Evolutionary conservation across 306 rosid species (phyloP), one percentile per base, ranked within the genome.

Genomic region (Cicer cuneatum): DNA sequence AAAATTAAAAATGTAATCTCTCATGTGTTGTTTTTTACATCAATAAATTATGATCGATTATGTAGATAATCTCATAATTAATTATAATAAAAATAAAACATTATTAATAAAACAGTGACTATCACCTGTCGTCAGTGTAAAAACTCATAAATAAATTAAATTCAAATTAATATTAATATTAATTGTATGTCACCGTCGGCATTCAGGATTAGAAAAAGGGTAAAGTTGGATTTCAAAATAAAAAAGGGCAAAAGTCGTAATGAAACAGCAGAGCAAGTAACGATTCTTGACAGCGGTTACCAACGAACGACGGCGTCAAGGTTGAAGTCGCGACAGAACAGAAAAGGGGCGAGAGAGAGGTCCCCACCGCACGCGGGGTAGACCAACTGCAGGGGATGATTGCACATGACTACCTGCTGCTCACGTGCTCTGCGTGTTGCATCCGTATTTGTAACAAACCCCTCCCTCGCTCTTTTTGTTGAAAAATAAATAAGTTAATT

Each of bases 331-430:
- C 60, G 47, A 78, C 21, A 38, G 61, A 75, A 78, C 38, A 38
- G 61, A 75, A 41, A 53, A 75, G 9, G 40, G 39, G 41, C 24
- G 14, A 39, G 40, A 29, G 41, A 41, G 24, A n/a, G 42, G 88
- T 77, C 86, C 92, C 91, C 88, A 88, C 89, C 86, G 86, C 91
- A 90, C 90, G 84, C 93, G 82, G 85, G 70, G 83, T 75, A 69
- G 66, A 87, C 77, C 81, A 82, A 80, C 85, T 79, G 82, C 78
- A 72, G 62, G 84, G 90, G 76, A 80, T 82, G 80, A 83, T 69
- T 64, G 59, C 93, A 89, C 86, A 89, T 87, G 88, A 82, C 77
- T 46, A 41, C 16, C 57, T 33, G 60, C 75, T 61, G 7, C 81
- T 89, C 96, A 87, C 93, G 90, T 90, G 89, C 76, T 18, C 43